phyloP scores from a whole-genome alignment of 345 rosid species.

The Hevea brasiliensis region DNA sequence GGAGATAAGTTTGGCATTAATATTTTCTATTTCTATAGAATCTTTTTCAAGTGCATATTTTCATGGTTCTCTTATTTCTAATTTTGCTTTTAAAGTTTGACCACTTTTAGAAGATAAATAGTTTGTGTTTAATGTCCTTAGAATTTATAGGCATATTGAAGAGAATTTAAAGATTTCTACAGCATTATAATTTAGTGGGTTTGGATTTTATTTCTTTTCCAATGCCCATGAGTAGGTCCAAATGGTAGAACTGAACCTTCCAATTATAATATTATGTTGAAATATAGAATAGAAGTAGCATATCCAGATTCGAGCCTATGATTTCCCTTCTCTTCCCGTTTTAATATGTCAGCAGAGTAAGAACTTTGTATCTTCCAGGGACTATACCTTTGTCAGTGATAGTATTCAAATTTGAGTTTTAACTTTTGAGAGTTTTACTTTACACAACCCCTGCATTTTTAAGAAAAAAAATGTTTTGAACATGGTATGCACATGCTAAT shows the following conservation, averaged over 20 bases:
- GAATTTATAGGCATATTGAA: not conserved
- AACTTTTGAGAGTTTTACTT: not conserved
- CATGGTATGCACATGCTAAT: constrained; percentile 4
- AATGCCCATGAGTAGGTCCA: not conserved
- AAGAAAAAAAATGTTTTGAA: not conserved
- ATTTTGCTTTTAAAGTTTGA: not conserved
- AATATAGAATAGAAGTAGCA: not conserved
- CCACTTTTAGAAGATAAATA: not conserved
- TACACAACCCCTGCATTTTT: not conserved
- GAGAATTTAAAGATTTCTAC: not conserved
- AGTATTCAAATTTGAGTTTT: not conserved
- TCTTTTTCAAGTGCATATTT: not conserved
- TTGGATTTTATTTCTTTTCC: not conserved
- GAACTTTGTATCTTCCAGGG: not conserved
- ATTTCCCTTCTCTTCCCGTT: not conserved
- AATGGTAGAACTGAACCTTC: not conserved
- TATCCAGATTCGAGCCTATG: not conserved
- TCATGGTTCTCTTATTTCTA: not conserved
- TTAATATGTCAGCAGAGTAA: not conserved
- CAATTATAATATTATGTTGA: not conserved
- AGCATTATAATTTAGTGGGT: not conserved
- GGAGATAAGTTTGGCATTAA: not conserved
- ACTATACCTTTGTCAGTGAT: not conserved
- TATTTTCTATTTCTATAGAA: not conserved
- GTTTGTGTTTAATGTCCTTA: not conserved